These are phyloP conservation scores for Aciculoconidium aculeatum DNA, from an alignment of 805 yeast genomes.

Conservation along the genomic window DNA sequence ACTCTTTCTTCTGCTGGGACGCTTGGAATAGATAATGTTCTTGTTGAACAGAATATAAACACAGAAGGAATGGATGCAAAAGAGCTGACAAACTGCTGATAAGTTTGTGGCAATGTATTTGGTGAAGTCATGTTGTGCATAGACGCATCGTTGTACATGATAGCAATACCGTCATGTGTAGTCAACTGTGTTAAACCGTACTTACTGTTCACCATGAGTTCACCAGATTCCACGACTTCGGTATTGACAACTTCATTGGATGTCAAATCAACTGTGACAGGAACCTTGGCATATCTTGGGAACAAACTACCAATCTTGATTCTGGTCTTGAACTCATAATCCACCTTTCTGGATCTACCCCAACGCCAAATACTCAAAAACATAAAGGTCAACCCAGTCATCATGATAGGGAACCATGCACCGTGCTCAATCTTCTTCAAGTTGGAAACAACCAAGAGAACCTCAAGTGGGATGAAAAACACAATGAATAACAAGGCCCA, in stretches of 20 bases:
- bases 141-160: conserved; percentile 36
- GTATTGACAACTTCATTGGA: conserved; percentile 1
- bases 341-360: conserved; percentile 35
- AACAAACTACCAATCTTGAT: conserved; percentile 31
- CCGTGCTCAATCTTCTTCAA: conserved; percentile 50
- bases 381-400: conserved; percentile 30
- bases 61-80: conserved; percentile 40
- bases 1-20: conserved; percentile 35
- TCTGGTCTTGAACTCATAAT: conserved; percentile 30
- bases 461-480: conserved; percentile 44
- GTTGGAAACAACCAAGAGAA: conserved; percentile 41
- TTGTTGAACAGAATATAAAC: conserved; percentile 39
- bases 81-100: conserved; percentile 29
- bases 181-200: conserved; percentile 15
- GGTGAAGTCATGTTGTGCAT: conserved; percentile 34
- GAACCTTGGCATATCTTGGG: conserved; percentile 16
- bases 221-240: conserved; percentile 2
- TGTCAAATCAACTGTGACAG: conserved; percentile 15
- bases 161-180: conserved; percentile 32
- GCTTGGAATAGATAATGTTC: conserved; percentile 39
- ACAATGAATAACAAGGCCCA: conserved; percentile 29
- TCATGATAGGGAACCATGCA: conserved; percentile 56
- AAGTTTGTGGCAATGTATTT: conserved; percentile 41
- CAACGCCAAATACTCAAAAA: conserved; percentile 46
- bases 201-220: conserved; percentile 12